phyloP scores from a whole-genome alignment of 495 filamentous ascomycete genomes.

The Tuber borchii region DNA sequence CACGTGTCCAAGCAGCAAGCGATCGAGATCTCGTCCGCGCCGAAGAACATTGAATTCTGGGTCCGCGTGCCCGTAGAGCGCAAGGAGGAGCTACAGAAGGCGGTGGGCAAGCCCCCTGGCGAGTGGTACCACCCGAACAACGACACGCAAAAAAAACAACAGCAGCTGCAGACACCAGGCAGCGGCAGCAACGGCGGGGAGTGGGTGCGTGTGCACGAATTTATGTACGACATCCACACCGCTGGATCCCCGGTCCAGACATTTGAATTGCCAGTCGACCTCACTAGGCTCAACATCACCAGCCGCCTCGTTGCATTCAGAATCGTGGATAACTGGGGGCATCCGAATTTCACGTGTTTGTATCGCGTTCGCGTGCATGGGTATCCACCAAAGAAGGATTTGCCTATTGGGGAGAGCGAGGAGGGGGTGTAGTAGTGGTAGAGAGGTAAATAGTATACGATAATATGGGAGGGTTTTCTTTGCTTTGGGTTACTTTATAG shows the following conservation, averaged over 20 bases:
- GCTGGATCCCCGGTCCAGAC: conserved; percentile 20
- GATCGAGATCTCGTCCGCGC: conserved; percentile 52
- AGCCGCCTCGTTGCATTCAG: conserved; percentile 27
- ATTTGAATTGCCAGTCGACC: conserved; percentile 26
- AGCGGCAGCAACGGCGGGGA: not conserved
- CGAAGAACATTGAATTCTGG: conserved; percentile 58
- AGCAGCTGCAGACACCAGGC: not conserved
- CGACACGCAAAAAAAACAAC: not conserved
- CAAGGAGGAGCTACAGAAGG: conserved; percentile 29
- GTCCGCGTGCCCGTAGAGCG: conserved; percentile 39
- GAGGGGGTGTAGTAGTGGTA: not conserved
- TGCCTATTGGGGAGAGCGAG: not conserved
- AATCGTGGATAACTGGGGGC: conserved; percentile 35
- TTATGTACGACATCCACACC: conserved; percentile 32
- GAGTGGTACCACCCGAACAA: not conserved
- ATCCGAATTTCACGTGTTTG: conserved; percentile 38
- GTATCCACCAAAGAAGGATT: conserved; percentile 15
- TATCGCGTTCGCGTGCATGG: conserved; percentile 40
- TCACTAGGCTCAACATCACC: conserved; percentile 29
- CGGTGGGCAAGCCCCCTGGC: not conserved
- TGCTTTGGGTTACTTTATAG: conserved; percentile 3
- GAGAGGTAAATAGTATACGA: conserved; percentile 10
- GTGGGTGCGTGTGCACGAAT: conserved; percentile 6
- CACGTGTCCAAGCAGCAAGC: conserved; percentile 53
- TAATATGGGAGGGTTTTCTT: conserved; percentile 10